phyloP scores from a whole-genome alignment of 225 moss, liverwort and hornwort genomes.

The Anthoceros angustus region DNA sequence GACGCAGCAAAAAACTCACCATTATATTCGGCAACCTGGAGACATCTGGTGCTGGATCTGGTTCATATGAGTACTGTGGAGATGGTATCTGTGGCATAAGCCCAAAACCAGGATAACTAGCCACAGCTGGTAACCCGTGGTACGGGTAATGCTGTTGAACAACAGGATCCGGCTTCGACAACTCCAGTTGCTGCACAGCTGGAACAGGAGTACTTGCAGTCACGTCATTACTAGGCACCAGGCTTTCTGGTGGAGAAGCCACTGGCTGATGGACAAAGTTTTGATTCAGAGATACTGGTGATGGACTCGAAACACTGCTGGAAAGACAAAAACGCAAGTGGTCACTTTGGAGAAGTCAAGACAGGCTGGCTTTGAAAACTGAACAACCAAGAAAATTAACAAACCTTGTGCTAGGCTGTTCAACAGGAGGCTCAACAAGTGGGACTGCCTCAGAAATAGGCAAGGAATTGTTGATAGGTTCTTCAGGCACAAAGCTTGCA shows the following conservation, averaged over 20 bases:
- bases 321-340: not conserved
- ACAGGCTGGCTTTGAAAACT: not conserved
- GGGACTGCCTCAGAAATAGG: constrained; percentile 21
- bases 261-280: constrained; percentile 41
- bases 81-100: constrained; percentile 74
- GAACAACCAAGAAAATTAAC: constrained; percentile 7
- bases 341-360: not conserved
- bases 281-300: constrained; percentile 38
- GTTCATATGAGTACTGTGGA: constrained; percentile 62
- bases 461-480: constrained; percentile 22
- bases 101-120: constrained; percentile 71
- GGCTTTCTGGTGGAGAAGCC: constrained; percentile 26
- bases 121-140: constrained; percentile 29
- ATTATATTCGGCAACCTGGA: constrained; percentile 64
- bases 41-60: constrained; percentile 43
- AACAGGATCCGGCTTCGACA: constrained; percentile 50
- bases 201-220: constrained; percentile 25
- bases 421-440: constrained; percentile 22
- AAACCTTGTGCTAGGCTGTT: constrained; percentile 16
- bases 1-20: constrained; percentile 21
- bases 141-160: constrained; percentile 57
- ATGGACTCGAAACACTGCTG: constrained; percentile 30
- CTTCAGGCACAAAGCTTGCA: constrained; percentile 44
- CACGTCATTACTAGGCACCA: constrained; percentile 26
- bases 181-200: constrained; percentile 23